A percentile compares a stretch with the other conserved stretches of the same genome.
Evolutionary conservation across 495 filamentous ascomycete genomes (phyloP).

Genomic region (Aspergillus hancockii): DNA sequence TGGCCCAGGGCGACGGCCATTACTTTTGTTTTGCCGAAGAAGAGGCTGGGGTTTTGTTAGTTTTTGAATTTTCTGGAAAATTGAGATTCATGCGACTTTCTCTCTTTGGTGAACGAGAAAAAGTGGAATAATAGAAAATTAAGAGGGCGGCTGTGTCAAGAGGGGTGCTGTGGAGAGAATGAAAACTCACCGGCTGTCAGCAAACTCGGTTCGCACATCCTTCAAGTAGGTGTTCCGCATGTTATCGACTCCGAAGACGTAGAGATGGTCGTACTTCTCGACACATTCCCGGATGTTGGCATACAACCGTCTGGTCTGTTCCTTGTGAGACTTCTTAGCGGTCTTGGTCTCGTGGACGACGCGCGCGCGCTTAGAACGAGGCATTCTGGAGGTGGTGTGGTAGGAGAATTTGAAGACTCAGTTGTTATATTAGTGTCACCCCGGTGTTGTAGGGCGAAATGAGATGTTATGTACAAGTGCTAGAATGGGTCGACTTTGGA

Average conservation of each 20-base stretch:
- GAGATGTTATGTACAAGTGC: slow-evolving; percentile 17
- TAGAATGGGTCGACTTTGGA: slow-evolving; percentile 12
- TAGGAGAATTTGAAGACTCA: background rate
- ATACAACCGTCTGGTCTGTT: slow-evolving; percentile 85
- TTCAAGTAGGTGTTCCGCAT: slow-evolving; percentile 99
- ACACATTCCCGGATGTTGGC: slow-evolving; percentile 83
- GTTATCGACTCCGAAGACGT: slow-evolving; percentile 92
- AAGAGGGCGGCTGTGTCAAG: background rate
- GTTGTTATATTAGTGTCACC: background rate
- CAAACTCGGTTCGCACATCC: slow-evolving; percentile 79
- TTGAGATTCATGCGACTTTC: background rate
- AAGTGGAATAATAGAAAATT: background rate
- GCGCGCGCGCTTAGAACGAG: slow-evolving; percentile 90
- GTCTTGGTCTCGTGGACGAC: slow-evolving; percentile 87
- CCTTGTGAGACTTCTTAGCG: slow-evolving; percentile 84
- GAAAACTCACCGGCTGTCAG: slow-evolving; percentile 72
- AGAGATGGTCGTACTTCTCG: slow-evolving; percentile 83
- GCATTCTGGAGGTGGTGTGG: slow-evolving; percentile 62
- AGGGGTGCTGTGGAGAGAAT: background rate
- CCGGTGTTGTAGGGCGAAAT: background rate
- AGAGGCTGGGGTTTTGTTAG: slow-evolving; percentile 57
- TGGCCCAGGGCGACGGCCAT: slow-evolving; percentile 89
- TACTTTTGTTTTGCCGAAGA: slow-evolving; percentile 99
- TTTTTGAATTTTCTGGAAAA: slow-evolving; percentile 4
- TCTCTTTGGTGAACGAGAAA: background rate